Base-by-base conservation (phyloP, 352 stramenopile genomes). In the Pythium chondricola region DNA sequence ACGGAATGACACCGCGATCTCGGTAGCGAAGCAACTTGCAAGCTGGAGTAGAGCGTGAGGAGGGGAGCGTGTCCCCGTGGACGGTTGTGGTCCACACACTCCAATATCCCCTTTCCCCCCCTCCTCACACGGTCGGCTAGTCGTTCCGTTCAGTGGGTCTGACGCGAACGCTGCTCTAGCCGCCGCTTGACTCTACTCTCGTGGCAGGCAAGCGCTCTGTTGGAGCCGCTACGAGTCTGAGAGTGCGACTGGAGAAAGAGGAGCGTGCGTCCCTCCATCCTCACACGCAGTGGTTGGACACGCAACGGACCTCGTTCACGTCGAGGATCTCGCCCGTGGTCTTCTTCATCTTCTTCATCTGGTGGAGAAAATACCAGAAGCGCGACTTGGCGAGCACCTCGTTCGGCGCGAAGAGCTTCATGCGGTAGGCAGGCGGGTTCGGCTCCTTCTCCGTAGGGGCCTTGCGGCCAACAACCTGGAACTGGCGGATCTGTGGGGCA, bases 341-440 rank as follows among this genome's bases (percentile, higher is more conserved):
- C 90, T 99, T 99, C 93, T 99, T 99, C 96, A 99, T 99, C 88
- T 99, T 99, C 66, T 97, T 94, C 85, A 99, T 98, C 85, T 99
- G 96, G 77, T 99, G 96, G 69, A 99, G 94, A 83, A 99, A 99
- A 85, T 99, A 99, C 97, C 97, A 99, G 88, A 99, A 99, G 72
- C 97, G 97, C 53, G 95, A 99, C 85, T 98, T 98, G 61, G 96
- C 97, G 52, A 98, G 91, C 53, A 99, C 95, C 54, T 84, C 63
- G 80, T 98, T 98, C 45, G 95, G 90, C 27, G 95, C 95, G 72
- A 98, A 98, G 47, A 96, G 67, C 76, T 93, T 93, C 97, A 99
- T 99, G 64, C 97, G 88, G 93, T 99, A 99, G 6, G 97, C 95
- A 56, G 97, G 84, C 52, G 97, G 97, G 81, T 99, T 98, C 39